Evolutionary conservation across 2,329 filamentous ascomycete genomes (phyloP).

Genomic region (Botryotinia narcissicola): DNA sequence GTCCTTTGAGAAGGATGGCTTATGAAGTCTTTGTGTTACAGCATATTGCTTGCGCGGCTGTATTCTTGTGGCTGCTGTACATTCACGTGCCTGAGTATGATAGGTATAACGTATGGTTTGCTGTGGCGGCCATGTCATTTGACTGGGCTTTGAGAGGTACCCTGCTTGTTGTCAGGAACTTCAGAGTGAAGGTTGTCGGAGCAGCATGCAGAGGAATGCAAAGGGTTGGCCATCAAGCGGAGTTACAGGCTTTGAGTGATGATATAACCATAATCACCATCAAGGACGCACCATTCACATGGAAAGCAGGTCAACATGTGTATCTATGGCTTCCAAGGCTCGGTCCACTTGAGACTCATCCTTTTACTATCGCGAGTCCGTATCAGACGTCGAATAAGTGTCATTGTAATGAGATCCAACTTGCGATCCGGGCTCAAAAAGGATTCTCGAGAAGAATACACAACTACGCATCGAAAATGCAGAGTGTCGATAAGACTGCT

Average conservation of each 20-base stretch:
- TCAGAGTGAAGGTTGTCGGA: constrained; percentile 41
- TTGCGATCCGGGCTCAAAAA: constrained; percentile 54
- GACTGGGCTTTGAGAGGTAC: constrained; percentile 53
- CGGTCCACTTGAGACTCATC: constrained; percentile 55
- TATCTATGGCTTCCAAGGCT: constrained; percentile 59
- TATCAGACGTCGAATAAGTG: constrained; percentile 46
- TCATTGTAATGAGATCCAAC: constrained; percentile 54
- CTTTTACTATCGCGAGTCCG: constrained; percentile 58
- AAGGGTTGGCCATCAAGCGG: constrained; percentile 52
- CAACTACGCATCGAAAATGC: constrained; percentile 43
- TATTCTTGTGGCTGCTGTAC: constrained; percentile 63
- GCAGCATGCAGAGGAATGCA: constrained; percentile 33
- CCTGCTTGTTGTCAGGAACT: constrained; percentile 51
- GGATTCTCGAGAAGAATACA: constrained; percentile 58
- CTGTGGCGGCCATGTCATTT: constrained; percentile 59
- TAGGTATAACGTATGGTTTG: constrained; percentile 63
- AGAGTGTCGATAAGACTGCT: constrained; percentile 33
- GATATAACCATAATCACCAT: constrained; percentile 57
- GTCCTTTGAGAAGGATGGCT: constrained; percentile 61
- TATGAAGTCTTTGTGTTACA: constrained; percentile 71
- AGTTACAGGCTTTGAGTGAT: constrained; percentile 48
- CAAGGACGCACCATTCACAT: constrained; percentile 57
- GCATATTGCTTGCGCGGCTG: constrained; percentile 59
- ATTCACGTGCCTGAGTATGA: constrained; percentile 60
- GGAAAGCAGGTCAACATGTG: constrained; percentile 59